These are phyloP conservation scores for Heterobasidion parviporum DNA, from an alignment of 1,284 basidiomycete species.

Conservation along the genomic window DNA sequence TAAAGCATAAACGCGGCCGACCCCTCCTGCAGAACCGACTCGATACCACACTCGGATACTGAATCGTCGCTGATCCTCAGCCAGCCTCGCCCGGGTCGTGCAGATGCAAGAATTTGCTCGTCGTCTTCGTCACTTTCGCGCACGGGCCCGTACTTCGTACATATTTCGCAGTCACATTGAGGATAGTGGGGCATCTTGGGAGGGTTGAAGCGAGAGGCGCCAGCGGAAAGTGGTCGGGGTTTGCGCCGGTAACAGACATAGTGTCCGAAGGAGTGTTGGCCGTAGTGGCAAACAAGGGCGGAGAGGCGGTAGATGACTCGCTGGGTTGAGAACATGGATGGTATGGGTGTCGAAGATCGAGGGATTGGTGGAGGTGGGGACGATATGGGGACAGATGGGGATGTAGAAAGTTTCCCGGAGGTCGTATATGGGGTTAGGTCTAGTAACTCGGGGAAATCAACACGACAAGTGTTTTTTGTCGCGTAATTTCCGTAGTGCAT, in stretches of 20 bases:
- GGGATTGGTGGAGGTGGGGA: slow-evolving; percentile 32
- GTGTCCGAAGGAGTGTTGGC: slow-evolving; percentile 84
- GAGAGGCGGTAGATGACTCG: slow-evolving; percentile 73
- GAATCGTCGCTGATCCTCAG: slow-evolving; percentile 79
- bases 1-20: slow-evolving; percentile 83
- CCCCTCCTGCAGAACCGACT: slow-evolving; percentile 66
- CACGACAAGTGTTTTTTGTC: slow-evolving; percentile 72
- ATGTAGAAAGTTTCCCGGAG: slow-evolving; percentile 62
- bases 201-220: slow-evolving; percentile 28
- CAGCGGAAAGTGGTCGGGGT: slow-evolving; percentile 38
- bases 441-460: slow-evolving; percentile 80
- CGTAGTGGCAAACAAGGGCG: slow-evolving; percentile 84
- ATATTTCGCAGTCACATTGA: slow-evolving; percentile 35
- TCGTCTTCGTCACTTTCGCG: slow-evolving; percentile 26
- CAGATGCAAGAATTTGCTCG: slow-evolving; percentile 2
- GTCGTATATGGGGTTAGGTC: slow-evolving; percentile 82
- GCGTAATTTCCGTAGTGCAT: slow-evolving; percentile 70
- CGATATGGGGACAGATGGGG: slow-evolving; percentile 61
- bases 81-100: slow-evolving; percentile 60
- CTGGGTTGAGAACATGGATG: slow-evolving; percentile 37
- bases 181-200: slow-evolving; percentile 42
- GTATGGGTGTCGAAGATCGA: slow-evolving; percentile 34
- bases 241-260: slow-evolving; percentile 86
- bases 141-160: slow-evolving; percentile 30
- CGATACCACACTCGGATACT: slow-evolving; percentile 72